Conservation (phyloP, 768 basidiomycete genomes). For the Erythrobasidium yunnanense region DNA sequence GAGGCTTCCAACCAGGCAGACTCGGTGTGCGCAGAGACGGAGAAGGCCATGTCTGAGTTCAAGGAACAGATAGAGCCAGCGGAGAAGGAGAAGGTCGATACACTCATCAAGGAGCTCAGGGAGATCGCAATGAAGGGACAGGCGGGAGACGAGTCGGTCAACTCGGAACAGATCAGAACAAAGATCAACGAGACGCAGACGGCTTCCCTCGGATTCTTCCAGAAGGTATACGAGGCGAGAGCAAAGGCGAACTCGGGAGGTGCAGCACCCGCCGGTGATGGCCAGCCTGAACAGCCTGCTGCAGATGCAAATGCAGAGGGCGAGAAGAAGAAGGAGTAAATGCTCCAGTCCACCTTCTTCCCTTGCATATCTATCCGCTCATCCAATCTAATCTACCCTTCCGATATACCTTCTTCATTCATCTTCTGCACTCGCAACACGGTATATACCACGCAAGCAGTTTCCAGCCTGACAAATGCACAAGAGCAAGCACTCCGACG, state of each 20-base stretch:
- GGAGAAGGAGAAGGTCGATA: constrained; percentile 88
- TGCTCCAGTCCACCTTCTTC: too few species aligned
- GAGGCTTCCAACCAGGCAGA: constrained; percentile 96
- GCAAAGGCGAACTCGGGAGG: constrained; percentile 74
- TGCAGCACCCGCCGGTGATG: neutral
- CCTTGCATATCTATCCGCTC: too few species aligned
- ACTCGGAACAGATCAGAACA: constrained; percentile 75
- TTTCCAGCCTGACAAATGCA: too few species aligned
- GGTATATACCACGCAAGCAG: too few species aligned
- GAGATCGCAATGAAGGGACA: constrained; percentile 84
- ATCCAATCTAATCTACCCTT: too few species aligned
- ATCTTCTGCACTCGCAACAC: too few species aligned
- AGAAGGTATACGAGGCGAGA: constrained; percentile 54
- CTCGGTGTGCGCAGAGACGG: constrained; percentile 83
- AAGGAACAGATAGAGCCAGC: constrained; percentile 85
- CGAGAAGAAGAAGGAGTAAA: constrained; percentile 72
- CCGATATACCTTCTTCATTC: too few species aligned
- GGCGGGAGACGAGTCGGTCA: constrained; percentile 65
- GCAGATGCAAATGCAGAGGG: constrained; percentile 44
- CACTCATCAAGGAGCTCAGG: constrained; percentile 73
- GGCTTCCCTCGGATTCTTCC: constrained; percentile 91
- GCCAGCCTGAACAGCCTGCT: constrained; percentile 45
- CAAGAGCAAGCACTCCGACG: too few species aligned
- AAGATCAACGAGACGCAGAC: constrained; percentile 89
- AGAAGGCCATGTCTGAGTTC: constrained; percentile 98